Conservation (phyloP, 495 filamentous ascomycete species). For the Penicillium manginii region DNA sequence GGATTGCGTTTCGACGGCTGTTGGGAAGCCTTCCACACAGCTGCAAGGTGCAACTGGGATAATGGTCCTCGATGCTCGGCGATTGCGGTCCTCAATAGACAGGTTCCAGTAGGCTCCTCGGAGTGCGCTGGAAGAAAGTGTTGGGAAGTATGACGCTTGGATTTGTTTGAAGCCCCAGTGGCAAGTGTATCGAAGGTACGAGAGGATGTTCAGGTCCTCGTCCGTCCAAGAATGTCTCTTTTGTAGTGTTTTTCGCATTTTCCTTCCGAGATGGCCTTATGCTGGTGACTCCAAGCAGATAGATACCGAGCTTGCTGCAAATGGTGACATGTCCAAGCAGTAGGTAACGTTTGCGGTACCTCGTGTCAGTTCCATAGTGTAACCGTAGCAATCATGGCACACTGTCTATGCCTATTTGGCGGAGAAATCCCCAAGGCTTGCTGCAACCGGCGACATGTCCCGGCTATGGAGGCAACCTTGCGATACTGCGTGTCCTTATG, state of each 20-base stretch:
- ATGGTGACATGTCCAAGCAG: too few species aligned
- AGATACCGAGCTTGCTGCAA: too few species aligned
- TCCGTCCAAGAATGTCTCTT: constrained; percentile 8
- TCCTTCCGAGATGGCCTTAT: background rate
- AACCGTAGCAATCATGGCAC: too few species aligned
- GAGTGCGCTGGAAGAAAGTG: constrained; percentile 12
- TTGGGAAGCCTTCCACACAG: background rate
- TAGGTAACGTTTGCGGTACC: too few species aligned
- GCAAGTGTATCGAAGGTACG: constrained; percentile 8
- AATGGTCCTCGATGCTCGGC: constrained; percentile 2
- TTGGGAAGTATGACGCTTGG: constrained; percentile 11
- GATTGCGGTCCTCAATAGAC: constrained; percentile 13
- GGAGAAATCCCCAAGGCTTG: too few species aligned
- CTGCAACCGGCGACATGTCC: too few species aligned
- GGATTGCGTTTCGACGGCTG: too few species aligned
- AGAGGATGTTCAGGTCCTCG: constrained; percentile 14
- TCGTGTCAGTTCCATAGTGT: too few species aligned
- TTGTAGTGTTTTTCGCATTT: constrained; percentile 1
- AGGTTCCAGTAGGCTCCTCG: constrained; percentile 9
- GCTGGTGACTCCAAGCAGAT: constrained; percentile 1
- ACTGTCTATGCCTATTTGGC: too few species aligned
- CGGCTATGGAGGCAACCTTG: too few species aligned
- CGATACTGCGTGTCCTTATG: too few species aligned
- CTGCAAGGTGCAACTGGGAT: constrained; percentile 3
- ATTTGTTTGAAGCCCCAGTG: constrained; percentile 16